Evolutionary conservation across 2,329 filamentous ascomycete genomes (phyloP).

Genomic region (Lachnellula cervina): DNA sequence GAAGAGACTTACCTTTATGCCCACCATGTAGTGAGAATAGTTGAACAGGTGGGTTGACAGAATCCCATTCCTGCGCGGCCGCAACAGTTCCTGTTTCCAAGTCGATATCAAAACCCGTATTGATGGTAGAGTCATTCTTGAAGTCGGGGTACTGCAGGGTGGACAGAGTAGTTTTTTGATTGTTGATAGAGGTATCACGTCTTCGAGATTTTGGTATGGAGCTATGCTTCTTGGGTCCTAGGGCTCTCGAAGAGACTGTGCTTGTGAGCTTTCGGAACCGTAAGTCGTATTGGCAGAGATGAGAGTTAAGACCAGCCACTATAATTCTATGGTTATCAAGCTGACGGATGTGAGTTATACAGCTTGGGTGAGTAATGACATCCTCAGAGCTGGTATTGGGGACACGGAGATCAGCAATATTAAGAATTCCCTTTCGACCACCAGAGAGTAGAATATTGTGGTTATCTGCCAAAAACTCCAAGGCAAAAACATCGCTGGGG

Average conservation of each 20-base stretch:
- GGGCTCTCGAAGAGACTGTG: not conserved
- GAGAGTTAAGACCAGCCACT: slow-evolving; percentile 45
- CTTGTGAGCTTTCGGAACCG: slow-evolving; percentile 37
- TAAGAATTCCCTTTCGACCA: slow-evolving; percentile 43
- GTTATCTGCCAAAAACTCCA: slow-evolving; percentile 43
- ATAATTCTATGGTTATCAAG: slow-evolving; percentile 47
- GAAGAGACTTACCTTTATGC: slow-evolving; percentile 5
- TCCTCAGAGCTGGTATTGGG: slow-evolving; percentile 23
- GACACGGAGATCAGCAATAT: slow-evolving; percentile 30
- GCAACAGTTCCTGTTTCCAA: slow-evolving; percentile 46
- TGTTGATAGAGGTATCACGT: not conserved
- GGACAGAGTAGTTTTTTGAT: slow-evolving; percentile 28
- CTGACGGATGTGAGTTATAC: slow-evolving; percentile 46
- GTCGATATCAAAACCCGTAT: slow-evolving; percentile 49
- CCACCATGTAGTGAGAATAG: slow-evolving; percentile 27
- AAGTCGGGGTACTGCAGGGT: slow-evolving; percentile 47
- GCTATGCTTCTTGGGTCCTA: not conserved
- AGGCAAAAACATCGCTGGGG: slow-evolving; percentile 41
- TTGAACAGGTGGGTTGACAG: slow-evolving; percentile 11
- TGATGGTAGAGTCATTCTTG: slow-evolving; percentile 43
- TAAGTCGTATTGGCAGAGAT: slow-evolving; percentile 53
- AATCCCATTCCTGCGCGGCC: slow-evolving; percentile 39
- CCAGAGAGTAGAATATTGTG: slow-evolving; percentile 47
- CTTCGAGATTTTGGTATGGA: not conserved
- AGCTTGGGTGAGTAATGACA: slow-evolving; percentile 33